phyloP scores from a whole-genome alignment of 2,329 filamentous ascomycete species.

The Sclerotinia subarctica region DNA sequence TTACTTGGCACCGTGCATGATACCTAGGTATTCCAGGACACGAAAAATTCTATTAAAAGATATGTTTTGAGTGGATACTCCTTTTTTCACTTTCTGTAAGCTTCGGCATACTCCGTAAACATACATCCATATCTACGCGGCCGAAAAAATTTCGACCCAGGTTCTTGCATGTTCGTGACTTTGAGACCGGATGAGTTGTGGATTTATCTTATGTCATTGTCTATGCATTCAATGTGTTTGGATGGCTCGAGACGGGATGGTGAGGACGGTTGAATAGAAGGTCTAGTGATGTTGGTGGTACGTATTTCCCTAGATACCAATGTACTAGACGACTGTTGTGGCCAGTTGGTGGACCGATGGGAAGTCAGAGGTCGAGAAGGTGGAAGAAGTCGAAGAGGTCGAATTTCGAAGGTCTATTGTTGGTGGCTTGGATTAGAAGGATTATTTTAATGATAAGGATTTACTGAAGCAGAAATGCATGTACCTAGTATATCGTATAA shows the following conservation, averaged over 20 bases:
- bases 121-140: neutral
- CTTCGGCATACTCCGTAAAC: neutral
- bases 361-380: neutral
- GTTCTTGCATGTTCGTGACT: neutral
- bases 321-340: neutral
- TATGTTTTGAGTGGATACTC: neutral
- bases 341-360: neutral
- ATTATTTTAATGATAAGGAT: neutral
- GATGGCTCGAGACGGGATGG: neutral
- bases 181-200: slow-evolving; percentile 3
- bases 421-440: slow-evolving; percentile 9
- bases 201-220: slow-evolving; percentile 1
- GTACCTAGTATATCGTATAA: no score
- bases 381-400: neutral
- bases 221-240: slow-evolving; percentile 2
- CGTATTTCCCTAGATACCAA: neutral
- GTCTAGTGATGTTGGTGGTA: slow-evolving; percentile 2
- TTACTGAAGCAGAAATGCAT: neutral
- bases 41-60: neutral
- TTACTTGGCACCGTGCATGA: neutral
- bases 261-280: neutral
- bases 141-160: neutral
- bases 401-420: neutral
- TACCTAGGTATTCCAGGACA: neutral
- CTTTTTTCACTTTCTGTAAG: neutral